Conservation (phyloP, 805 yeast genomes). For the Myxozyma geophila region DNA sequence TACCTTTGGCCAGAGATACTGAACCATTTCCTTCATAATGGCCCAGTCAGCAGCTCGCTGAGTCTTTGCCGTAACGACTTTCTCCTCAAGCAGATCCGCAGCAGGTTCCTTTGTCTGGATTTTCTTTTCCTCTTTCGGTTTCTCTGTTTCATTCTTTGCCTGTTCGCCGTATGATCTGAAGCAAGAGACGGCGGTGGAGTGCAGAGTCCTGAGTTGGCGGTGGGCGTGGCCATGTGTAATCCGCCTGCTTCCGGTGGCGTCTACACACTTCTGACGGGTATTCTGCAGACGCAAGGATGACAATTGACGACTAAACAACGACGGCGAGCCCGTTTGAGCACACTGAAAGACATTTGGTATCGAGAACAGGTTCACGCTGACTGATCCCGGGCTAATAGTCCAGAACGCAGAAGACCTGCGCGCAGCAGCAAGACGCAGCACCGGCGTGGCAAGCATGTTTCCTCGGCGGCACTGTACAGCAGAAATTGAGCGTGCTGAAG, state of each 20-base stretch:
- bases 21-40: constrained; percentile 66
- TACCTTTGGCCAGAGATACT: constrained; percentile 76
- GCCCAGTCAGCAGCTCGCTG: constrained; percentile 37
- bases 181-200: not conserved
- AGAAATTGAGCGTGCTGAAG: not conserved
- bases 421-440: not conserved
- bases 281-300: no score
- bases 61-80: constrained; percentile 13
- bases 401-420: not conserved
- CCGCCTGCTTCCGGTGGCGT: no score
- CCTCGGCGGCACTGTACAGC: not conserved
- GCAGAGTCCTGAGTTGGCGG: not conserved
- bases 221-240: no score
- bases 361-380: no score
- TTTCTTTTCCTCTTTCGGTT: constrained; percentile 1
- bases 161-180: constrained; percentile 3
- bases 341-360: no score
- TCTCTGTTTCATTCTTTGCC: not conserved
- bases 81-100: constrained; percentile 27
- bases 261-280: no score
- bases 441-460: not conserved
- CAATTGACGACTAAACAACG: no score
- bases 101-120: not conserved
- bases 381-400: no score
- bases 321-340: no score